These are phyloP conservation scores for Aquilaria yunnanensis DNA, from an alignment of 345 rosid genomes.

Conservation along the genomic window DNA sequence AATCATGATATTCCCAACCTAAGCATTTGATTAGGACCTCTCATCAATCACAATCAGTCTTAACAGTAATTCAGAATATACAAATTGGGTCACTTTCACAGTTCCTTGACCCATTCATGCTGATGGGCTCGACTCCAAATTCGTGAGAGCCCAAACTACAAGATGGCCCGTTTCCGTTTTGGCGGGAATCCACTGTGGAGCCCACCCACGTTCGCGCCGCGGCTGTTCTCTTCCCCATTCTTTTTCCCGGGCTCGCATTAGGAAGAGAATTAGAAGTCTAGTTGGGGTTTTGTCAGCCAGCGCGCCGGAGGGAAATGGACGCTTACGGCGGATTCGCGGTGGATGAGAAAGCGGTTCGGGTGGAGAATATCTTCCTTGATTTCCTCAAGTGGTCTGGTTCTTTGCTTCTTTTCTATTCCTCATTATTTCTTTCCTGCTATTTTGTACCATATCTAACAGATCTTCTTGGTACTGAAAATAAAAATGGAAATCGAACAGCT, in stretches of 20 bases:
- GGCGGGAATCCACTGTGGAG: constrained; percentile 1
- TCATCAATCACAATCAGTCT: no score
- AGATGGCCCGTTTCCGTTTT: not conserved
- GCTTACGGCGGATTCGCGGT: constrained; percentile 61
- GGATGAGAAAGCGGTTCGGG: constrained; percentile 79
- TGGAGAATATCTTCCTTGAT: constrained; percentile 82
- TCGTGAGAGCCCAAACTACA: not conserved
- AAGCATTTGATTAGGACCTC: no score
- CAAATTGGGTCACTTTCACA: no score
- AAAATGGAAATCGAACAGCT: constrained; percentile 31
- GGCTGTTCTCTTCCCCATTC: not conserved
- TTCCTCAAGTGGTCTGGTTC: constrained; percentile 66
- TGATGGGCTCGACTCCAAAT: not conserved
- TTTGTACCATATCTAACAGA: not conserved
- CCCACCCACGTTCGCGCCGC: constrained; percentile 10
- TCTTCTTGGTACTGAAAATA: not conserved
- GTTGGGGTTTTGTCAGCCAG: not conserved
- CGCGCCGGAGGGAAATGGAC: constrained; percentile 35
- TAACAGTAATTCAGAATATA: no score
- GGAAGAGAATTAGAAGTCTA: not conserved
- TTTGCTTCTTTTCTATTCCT: not conserved
- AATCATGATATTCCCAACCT: no score
- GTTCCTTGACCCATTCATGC: no score
- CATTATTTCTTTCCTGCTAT: not conserved
- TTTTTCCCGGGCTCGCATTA: not conserved